phyloP scores from a whole-genome alignment of 1,284 basidiomycete genomes.

The Papiliotrema fonsecae region DNA sequence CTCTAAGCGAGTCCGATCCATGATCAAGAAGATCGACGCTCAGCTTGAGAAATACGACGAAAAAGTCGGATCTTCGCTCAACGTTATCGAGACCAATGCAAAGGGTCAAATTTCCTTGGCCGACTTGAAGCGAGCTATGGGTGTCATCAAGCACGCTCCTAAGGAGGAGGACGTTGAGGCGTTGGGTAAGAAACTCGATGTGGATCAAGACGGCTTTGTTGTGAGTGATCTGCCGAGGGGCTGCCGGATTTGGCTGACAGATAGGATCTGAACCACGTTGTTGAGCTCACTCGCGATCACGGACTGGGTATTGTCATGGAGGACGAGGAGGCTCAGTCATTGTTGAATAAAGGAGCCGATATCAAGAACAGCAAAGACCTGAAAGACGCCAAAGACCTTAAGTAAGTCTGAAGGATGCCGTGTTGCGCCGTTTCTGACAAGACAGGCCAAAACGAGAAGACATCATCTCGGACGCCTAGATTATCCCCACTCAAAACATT shows the following conservation, averaged over 20 bases:
- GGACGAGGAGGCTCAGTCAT: slow-evolving; percentile 38
- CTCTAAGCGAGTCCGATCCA: slow-evolving; percentile 87
- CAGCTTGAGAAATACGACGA: slow-evolving; percentile 90
- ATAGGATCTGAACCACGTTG: slow-evolving; percentile 48
- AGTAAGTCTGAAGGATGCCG: slow-evolving; percentile 16
- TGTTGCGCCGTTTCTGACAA: background rate
- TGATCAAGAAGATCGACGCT: slow-evolving; percentile 93
- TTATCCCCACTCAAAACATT: background rate
- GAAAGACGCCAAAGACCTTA: slow-evolving; percentile 42
- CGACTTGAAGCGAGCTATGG: slow-evolving; percentile 84
- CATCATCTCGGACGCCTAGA: slow-evolving; percentile 40
- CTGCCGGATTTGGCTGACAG: slow-evolving; percentile 1
- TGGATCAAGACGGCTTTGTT: slow-evolving; percentile 92
- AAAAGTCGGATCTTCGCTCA: slow-evolving; percentile 83
- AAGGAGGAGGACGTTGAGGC: slow-evolving; percentile 84
- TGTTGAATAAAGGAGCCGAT: slow-evolving; percentile 43
- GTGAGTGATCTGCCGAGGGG: slow-evolving; percentile 48
- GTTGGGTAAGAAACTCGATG: slow-evolving; percentile 89
- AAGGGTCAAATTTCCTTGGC: slow-evolving; percentile 87
- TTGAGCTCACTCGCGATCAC: slow-evolving; percentile 48
- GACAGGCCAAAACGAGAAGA: slow-evolving; percentile 45
- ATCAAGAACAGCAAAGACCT: slow-evolving; percentile 44
- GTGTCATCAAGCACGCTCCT: slow-evolving; percentile 89
- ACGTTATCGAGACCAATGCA: slow-evolving; percentile 87
- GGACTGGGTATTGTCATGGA: slow-evolving; percentile 46